Evolutionary conservation across 2,329 filamentous ascomycete genomes (phyloP).

Genomic region (Arthrobotrys entomopaga): DNA sequence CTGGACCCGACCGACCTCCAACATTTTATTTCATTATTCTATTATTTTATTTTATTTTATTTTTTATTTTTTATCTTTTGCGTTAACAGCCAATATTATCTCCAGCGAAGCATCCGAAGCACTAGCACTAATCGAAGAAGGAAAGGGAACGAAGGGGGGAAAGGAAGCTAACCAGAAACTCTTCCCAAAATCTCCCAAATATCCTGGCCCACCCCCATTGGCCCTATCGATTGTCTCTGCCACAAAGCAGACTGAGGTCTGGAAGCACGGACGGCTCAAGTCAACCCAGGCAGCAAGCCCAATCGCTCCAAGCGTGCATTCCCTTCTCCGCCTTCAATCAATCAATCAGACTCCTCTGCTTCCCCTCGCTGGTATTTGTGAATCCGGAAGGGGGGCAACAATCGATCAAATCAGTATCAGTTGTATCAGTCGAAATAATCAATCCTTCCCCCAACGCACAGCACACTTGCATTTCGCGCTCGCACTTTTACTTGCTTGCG

Average conservation of each 20-base stretch:
- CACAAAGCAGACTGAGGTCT: conserved; percentile 23
- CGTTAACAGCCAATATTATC: background rate
- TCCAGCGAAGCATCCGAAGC: conserved; percentile 3
- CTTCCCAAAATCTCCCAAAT: conserved; percentile 3
- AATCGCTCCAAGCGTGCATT: background rate
- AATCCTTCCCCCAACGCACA: conserved; percentile 24
- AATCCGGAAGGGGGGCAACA: conserved; percentile 38
- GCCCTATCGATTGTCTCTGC: conserved; percentile 16
- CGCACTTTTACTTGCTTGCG: conserved; percentile 6
- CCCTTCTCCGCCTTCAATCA: background rate
- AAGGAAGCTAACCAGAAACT: conserved; percentile 1
- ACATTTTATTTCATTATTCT: background rate
- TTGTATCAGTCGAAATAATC: conserved; percentile 3
- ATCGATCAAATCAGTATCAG: conserved; percentile 4
- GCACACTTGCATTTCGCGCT: conserved; percentile 1
- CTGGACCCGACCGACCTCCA: conserved; percentile 9
- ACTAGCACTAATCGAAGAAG: no score
- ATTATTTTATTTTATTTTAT: no score
- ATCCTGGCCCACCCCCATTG: conserved; percentile 38
- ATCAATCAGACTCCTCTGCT: conserved; percentile 2
- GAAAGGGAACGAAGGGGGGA: conserved; percentile 3
- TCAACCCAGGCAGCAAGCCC: conserved; percentile 1
- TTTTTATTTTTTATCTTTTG: background rate
- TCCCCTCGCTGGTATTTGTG: conserved; percentile 28
- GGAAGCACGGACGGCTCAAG: conserved; percentile 16